These are phyloP conservation scores for Westerdykella ornata DNA, from an alignment of 2,329 filamentous ascomycete species.

Conservation along the genomic window DNA sequence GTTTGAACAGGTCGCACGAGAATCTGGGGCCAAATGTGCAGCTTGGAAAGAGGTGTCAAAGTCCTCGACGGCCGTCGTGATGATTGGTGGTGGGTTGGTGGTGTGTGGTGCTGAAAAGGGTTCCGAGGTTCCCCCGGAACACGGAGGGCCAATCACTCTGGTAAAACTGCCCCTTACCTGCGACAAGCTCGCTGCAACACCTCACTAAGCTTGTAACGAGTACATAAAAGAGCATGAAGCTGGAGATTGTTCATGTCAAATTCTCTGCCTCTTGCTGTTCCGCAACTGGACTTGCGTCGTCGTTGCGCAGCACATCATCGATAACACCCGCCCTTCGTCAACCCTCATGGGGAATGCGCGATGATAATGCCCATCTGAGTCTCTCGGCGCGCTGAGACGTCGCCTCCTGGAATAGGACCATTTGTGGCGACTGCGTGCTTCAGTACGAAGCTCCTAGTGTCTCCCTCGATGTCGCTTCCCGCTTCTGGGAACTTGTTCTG, in stretches of 20 bases:
- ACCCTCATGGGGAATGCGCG: too few relatives aligned
- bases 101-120: constrained; percentile 8
- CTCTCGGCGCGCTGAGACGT: too few relatives aligned
- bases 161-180: constrained; percentile 8
- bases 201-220: constrained; percentile 1
- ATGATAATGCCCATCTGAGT: too few relatives aligned
- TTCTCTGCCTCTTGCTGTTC: constrained; percentile 13
- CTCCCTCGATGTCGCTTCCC: constrained; percentile 16
- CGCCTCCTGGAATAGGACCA: too few relatives aligned
- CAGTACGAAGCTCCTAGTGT: too few relatives aligned
- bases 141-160: constrained; percentile 19
- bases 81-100: constrained; percentile 24
- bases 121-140: constrained; percentile 4
- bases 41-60: too few relatives aligned
- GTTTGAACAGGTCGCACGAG: too few relatives aligned
- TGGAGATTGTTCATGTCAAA: constrained; percentile 15
- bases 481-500: constrained; percentile 20
- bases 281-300: constrained; percentile 7
- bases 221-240: constrained; percentile 17
- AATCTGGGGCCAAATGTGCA: too few relatives aligned
- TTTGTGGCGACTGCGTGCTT: too few relatives aligned
- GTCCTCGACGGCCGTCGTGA: not conserved
- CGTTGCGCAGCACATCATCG: constrained; percentile 14
- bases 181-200: constrained; percentile 8
- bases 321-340: too few relatives aligned